These are phyloP conservation scores for Gastrolobium villosum DNA, from an alignment of 306 rosid species.

Conservation along the genomic window DNA sequence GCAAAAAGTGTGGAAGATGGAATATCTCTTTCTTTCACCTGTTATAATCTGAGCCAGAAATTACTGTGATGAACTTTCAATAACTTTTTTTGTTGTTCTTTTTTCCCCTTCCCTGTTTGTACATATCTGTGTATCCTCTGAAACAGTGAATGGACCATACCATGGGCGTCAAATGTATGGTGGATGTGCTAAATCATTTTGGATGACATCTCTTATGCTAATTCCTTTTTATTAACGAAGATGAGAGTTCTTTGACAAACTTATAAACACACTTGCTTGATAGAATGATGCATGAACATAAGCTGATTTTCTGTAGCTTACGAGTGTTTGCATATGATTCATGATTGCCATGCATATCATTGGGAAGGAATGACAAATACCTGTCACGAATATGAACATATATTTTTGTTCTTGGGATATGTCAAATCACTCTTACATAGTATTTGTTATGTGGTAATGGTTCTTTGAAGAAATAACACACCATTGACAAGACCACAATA, in stretches of 20 bases:
- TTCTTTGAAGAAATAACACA: background rate
- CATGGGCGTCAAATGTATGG: background rate
- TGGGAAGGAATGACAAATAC: slow-evolving; percentile 25
- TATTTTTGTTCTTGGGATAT: background rate
- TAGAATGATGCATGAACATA: background rate
- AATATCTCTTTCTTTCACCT: slow-evolving; percentile 29
- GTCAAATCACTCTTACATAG: background rate
- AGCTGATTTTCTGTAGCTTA: background rate
- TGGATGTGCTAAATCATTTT: background rate
- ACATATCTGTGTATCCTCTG: slow-evolving; percentile 11
- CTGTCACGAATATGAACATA: slow-evolving; percentile 8
- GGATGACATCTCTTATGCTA: background rate
- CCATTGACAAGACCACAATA: background rate
- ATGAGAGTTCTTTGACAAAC: background rate
- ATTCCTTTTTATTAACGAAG: background rate
- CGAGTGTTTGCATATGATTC: background rate
- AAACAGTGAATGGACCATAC: background rate
- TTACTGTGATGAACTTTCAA: slow-evolving; percentile 11
- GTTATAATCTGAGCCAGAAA: slow-evolving; percentile 1
- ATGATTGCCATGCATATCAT: slow-evolving; percentile 3
- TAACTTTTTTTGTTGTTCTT: background rate
- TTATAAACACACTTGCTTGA: background rate
- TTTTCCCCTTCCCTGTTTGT: slow-evolving; percentile 1
- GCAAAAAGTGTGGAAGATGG: slow-evolving; percentile 37
- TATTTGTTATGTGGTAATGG: background rate